These are phyloP conservation scores for Forsythia viridissima DNA, from an alignment of 257 asterid genomes.

Conservation along the genomic window DNA sequence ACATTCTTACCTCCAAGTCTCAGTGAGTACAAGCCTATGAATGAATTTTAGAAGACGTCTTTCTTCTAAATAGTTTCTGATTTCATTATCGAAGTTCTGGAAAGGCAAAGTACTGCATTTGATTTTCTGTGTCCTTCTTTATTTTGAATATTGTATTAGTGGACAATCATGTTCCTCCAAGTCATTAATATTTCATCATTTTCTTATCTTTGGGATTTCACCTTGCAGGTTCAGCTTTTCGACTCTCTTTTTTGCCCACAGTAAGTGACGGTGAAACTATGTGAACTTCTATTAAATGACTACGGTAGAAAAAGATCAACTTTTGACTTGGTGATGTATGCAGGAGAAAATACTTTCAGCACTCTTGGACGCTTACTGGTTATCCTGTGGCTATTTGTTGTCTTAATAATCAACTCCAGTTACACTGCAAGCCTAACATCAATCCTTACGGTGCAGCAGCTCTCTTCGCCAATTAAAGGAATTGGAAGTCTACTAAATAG, in stretches of 20 bases:
- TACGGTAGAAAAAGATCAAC: neutral
- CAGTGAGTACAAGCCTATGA: neutral
- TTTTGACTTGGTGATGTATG: neutral
- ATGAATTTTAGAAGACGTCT: neutral
- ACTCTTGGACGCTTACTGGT: slow-evolving; percentile 56
- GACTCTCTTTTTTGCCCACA: slow-evolving; percentile 44
- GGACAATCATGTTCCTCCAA: neutral
- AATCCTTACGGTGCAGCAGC: slow-evolving; percentile 65
- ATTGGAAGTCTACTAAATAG: slow-evolving; percentile 43
- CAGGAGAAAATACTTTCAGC: slow-evolving; percentile 61
- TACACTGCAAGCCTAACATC: slow-evolving; percentile 74
- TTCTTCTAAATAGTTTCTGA: neutral
- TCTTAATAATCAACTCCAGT: slow-evolving; percentile 57
- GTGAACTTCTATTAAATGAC: neutral
- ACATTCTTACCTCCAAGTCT: neutral
- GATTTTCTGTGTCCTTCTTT: neutral
- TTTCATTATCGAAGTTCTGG: neutral
- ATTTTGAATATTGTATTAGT: neutral
- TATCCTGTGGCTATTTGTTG: slow-evolving; percentile 64
- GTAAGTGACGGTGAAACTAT: slow-evolving; percentile 29
- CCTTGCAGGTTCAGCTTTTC: slow-evolving; percentile 52
- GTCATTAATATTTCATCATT: neutral
- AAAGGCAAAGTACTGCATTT: neutral
- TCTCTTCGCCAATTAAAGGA: slow-evolving; percentile 58
- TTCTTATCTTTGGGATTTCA: neutral